Evolutionary conservation across 176 grass and related monocot species (phyloP), one percentile per base, ranked within the genome.

Genomic region (Bothriochloa decipiens): DNA sequence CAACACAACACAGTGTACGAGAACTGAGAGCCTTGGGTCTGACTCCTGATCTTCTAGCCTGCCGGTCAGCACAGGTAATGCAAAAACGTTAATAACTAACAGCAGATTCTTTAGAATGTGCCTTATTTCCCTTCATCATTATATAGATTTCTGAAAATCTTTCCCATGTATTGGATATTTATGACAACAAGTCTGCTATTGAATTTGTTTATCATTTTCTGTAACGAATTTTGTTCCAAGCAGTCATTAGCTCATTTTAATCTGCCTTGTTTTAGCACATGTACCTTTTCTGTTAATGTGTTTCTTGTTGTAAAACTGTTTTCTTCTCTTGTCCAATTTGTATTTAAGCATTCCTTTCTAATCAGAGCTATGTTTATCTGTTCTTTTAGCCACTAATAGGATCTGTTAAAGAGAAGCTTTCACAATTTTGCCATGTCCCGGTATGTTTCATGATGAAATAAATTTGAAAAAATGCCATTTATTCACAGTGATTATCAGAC

Each of bases 341-440:
- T n/a, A 79, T 65, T 66, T n/a, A 26, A 45, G 41, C 79, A 4
- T 52, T 79, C 32, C 61, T 86, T 63, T 85, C 11, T 4, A 14
- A 65, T 76, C 40, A 35, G 12, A 45, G 17, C 3, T 85, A 35
- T 63, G 42, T 70, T 72, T 84, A 46, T 70, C 25, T 92, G 9
- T 72, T 81, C 53, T 83, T 88, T 86, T 87, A 98, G 96, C 93
- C 96, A 74, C 81, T 98, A 90, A 83, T 85, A 35, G 93, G 87
- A 75, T 94, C 77, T 20, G 92, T 92, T 6, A 98, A 94, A 70
- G 91, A 93, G 67, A 98, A 98, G 83, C 96, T 98, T 83, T 98
- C 93, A 60, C 93, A 98, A 85, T 98, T 98, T 83, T 98, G 96
- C 74, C 96, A 98, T 90, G 96, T 98, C 7, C 91, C 96, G 78